Evolutionary conservation across 2,329 filamentous ascomycete genomes (phyloP).

Genomic region (Diaporthe ilicicola): DNA sequence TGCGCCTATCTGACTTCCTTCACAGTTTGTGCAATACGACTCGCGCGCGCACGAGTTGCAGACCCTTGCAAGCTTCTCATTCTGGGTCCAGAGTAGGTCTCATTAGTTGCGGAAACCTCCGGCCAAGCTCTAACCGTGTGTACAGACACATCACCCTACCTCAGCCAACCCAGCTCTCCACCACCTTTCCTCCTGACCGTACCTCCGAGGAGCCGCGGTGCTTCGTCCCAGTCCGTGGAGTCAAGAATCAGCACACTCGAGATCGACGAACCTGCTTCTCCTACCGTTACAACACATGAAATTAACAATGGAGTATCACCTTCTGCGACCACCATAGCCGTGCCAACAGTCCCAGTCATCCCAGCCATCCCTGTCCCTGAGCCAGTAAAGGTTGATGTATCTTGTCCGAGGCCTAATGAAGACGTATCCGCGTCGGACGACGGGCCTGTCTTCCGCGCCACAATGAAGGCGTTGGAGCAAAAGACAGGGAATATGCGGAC

Average conservation of each 20-base stretch:
- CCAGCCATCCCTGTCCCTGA: constrained; percentile 46
- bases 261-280: constrained; percentile 67
- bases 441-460: constrained; percentile 93
- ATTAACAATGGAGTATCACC: constrained; percentile 36
- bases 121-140: constrained; percentile 32
- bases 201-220: constrained; percentile 80
- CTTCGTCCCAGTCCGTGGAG: constrained; percentile 87
- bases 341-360: constrained; percentile 1
- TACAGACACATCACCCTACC: constrained; percentile 52
- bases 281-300: constrained; percentile 52
- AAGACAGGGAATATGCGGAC: constrained; percentile 94
- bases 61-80: constrained; percentile 90
- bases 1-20: constrained; percentile 38
- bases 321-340: background rate
- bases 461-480: constrained; percentile 94
- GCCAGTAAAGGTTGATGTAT: constrained; percentile 84
- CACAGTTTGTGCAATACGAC: constrained; percentile 94
- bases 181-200: constrained; percentile 77
- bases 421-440: constrained; percentile 89
- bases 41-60: constrained; percentile 88
- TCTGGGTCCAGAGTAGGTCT: constrained; percentile 85
- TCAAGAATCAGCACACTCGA: constrained; percentile 82
- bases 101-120: constrained; percentile 32
- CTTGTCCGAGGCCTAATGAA: constrained; percentile 83
- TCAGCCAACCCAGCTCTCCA: constrained; percentile 70